These are phyloP conservation scores for Vitis rotundifolia DNA, from an alignment of 164 flowering plant genomes.

Conservation along the genomic window DNA sequence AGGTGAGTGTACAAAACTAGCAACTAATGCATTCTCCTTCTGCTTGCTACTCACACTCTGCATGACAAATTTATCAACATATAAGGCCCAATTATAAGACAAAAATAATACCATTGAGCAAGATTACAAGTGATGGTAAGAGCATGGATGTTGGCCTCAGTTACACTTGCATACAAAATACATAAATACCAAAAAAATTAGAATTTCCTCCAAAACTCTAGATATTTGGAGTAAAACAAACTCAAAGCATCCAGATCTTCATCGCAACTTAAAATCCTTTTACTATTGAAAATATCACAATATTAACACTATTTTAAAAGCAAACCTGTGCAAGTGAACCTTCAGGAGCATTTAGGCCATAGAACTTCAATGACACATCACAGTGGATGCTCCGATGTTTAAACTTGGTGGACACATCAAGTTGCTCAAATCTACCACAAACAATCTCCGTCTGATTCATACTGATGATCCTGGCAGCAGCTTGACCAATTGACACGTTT, in stretches of 20 bases:
- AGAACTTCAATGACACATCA: constrained; percentile 75
- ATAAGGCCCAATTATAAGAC: neutral
- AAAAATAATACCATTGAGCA: neutral
- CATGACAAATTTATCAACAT: constrained; percentile 14
- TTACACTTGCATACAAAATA: no score
- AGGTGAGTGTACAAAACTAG: constrained; percentile 80
- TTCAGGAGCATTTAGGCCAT: constrained; percentile 95
- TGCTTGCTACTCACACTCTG: constrained; percentile 90
- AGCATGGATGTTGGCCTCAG: neutral
- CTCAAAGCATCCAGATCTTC: neutral
- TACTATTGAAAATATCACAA: neutral
- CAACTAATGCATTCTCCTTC: constrained; percentile 89
- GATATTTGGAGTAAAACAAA: neutral
- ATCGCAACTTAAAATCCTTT: neutral
- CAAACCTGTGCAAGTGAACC: constrained; percentile 95
- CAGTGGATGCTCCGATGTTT: constrained; percentile 72
- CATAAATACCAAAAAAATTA: no score
- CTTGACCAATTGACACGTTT: constrained; percentile 71
- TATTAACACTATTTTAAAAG: constrained; percentile 6
- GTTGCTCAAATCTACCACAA: constrained; percentile 94
- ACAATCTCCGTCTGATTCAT: constrained; percentile 67
- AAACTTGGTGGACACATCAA: constrained; percentile 72
- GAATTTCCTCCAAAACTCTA: no score
- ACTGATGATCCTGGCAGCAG: constrained; percentile 80
- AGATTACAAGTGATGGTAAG: neutral